Evolutionary conservation across 805 yeast species (phyloP), one percentile per base, ranked within the genome.

Genomic region (Candida hispaniensis): DNA sequence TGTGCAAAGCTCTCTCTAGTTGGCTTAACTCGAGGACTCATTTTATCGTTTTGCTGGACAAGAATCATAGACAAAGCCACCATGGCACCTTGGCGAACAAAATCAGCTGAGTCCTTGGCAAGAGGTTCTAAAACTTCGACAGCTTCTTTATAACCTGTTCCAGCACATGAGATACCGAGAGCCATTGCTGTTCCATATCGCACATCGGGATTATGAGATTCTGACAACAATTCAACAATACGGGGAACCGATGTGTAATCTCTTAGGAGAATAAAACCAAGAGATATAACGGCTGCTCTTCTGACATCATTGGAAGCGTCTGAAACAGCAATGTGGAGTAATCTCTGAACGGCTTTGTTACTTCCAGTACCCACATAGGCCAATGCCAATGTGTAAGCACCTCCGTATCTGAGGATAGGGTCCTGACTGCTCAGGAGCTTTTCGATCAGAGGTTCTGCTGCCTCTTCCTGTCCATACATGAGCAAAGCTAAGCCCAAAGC

Each of bases 181-280:
- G 98, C 98, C 73, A 91, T 66, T 2, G 97, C 94, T 18, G 96
- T 81, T 63, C 98, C 98, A 55, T 91, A 91, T 57, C 98, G 80
- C 21, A 91, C 97, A 54, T 91, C 96, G 9, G 98, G 94, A 56
- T 91, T 91, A 58, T 91, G 96, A 1, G 94, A 81, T 58, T 85
- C 94, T 0, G 94, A 73, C 47, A 91, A 67, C 39, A 91, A 66
- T 56, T 88, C 94, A 22, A 91, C 96, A 61, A 91, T 79, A 47
- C 93, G 79, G 39, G 98, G 98, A 13, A 91, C 88, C 0, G 94
- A 85, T 10, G 85, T 75, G 57, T 83, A 81, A 55, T 86, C 93
- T 52, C 94, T 80, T 41, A 88, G 67, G 47, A 91, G 66, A 30
- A 91, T 77, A 59, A 91, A 91, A 13, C 98, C 98, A 36, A 91